Percentiles rank a stretch among this genome's conserved stretches.
These are phyloP conservation scores for Pseudonitzschia pungens DNA, from an alignment of 108 stramenopile genomes.

Conservation along the genomic window DNA sequence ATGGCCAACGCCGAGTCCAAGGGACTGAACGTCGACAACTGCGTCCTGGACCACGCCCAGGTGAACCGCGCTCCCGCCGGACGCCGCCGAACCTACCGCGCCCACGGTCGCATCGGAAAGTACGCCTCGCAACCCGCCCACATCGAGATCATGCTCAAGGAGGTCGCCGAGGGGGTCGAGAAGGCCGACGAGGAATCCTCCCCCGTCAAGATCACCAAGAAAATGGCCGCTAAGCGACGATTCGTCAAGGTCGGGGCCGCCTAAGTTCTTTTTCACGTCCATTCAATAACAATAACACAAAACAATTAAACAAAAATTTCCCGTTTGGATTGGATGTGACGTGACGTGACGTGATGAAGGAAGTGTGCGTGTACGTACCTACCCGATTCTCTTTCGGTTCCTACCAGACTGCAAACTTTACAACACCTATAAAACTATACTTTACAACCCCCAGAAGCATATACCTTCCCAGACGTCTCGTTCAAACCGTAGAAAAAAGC, in stretches of 20 bases:
- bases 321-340: too few species aligned
- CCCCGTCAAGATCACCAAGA: constrained; percentile 77
- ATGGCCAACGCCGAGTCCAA: constrained; percentile 98
- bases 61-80: constrained; percentile 95
- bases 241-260: constrained; percentile 81
- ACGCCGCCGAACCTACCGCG: constrained; percentile 98
- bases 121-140: constrained; percentile 98
- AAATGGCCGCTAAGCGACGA: constrained; percentile 76
- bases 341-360: too few species aligned
- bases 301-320: too few species aligned
- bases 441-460: too few species aligned
- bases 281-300: too few species aligned
- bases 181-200: constrained; percentile 64
- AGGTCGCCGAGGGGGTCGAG: constrained; percentile 78
- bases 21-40: constrained; percentile 86
- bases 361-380: too few species aligned
- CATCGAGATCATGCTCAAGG: constrained; percentile 96
- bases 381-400: too few species aligned
- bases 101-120: constrained; percentile 99
- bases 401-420: too few species aligned
- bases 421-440: too few species aligned
- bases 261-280: too few species aligned
- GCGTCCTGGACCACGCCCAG: constrained; percentile 93
- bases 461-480: too few species aligned
- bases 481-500: too few species aligned